Conservation (phyloP, 192 early-diverging fungal species). For the Chytriomyces hyalinus region DNA sequence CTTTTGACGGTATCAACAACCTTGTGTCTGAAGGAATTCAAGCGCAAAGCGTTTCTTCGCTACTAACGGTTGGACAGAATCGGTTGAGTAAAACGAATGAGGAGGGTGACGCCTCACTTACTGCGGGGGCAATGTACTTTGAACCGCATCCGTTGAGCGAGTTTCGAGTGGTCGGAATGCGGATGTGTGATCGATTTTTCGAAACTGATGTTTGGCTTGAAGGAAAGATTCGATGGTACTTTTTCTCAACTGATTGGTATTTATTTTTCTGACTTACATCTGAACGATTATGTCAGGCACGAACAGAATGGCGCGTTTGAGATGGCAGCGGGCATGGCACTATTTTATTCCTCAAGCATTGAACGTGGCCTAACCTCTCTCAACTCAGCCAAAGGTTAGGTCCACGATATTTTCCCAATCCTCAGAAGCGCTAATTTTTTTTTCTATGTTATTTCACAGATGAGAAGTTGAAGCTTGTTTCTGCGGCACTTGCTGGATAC, state of each 20-base stretch:
- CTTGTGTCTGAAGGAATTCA: background rate
- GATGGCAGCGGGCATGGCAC: slow-evolving; percentile 84
- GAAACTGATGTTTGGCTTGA: slow-evolving; percentile 49
- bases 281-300: slow-evolving; percentile 48
- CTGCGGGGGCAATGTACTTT: slow-evolving; percentile 15
- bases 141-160: slow-evolving; percentile 1
- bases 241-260: background rate
- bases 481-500: slow-evolving; percentile 70
- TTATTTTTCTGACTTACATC: slow-evolving; percentile 7
- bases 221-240: slow-evolving; percentile 42
- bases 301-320: slow-evolving; percentile 75
- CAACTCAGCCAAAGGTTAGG: slow-evolving; percentile 49
- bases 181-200: slow-evolving; percentile 61
- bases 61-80: background rate
- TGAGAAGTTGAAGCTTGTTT: slow-evolving; percentile 83
- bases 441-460: slow-evolving; percentile 59
- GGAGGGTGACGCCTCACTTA: no score
- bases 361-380: slow-evolving; percentile 76
- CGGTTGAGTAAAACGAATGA: no score
- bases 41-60: background rate
- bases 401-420: slow-evolving; percentile 29
- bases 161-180: slow-evolving; percentile 48
- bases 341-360: slow-evolving; percentile 79
- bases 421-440: slow-evolving; percentile 44
- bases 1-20: background rate